phyloP scores from a whole-genome alignment of 2,329 filamentous ascomycete genomes.

The Alternaria sp. region DNA sequence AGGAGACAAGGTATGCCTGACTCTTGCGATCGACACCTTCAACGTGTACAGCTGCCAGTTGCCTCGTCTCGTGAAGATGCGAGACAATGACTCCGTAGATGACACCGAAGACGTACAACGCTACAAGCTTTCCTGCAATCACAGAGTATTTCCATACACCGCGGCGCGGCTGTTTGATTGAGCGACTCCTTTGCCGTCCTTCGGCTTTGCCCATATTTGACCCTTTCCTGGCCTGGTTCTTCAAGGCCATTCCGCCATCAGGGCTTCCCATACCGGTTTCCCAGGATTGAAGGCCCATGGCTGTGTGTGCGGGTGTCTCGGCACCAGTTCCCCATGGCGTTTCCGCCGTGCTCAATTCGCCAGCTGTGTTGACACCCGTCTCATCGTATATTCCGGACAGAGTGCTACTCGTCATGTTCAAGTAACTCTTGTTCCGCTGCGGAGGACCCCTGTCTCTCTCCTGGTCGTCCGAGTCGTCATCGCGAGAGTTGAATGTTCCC shows the following conservation, averaged over 20 bases:
- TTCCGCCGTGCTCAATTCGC: slow-evolving; percentile 61
- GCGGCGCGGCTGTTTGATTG: slow-evolving; percentile 20
- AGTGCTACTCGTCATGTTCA: slow-evolving; percentile 89
- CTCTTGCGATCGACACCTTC: slow-evolving; percentile 62
- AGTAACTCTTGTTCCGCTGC: slow-evolving; percentile 75
- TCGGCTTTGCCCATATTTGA: slow-evolving; percentile 8
- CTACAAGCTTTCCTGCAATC: slow-evolving; percentile 64
- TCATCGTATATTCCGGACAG: slow-evolving; percentile 86
- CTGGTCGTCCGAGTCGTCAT: slow-evolving; percentile 32
- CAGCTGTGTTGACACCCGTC: slow-evolving; percentile 34
- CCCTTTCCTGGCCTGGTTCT: slow-evolving; percentile 24
- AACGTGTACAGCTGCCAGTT: slow-evolving; percentile 70
- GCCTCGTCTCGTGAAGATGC: slow-evolving; percentile 76
- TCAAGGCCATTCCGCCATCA: slow-evolving; percentile 39
- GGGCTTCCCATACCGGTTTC: slow-evolving; percentile 38
- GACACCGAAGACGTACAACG: slow-evolving; percentile 82
- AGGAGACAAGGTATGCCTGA: slow-evolving; percentile 78
- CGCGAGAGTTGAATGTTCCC: slow-evolving; percentile 38
- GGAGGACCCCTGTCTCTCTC: slow-evolving; percentile 46
- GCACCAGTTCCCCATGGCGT: slow-evolving; percentile 84
- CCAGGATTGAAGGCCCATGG: slow-evolving; percentile 26
- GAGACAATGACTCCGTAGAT: slow-evolving; percentile 84
- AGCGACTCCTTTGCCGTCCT: slow-evolving; percentile 11
- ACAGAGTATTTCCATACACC: slow-evolving; percentile 58
- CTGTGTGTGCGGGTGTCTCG: slow-evolving; percentile 66